phyloP scores from a whole-genome alignment of 306 rosid genomes.

The Castanea mollissima region DNA sequence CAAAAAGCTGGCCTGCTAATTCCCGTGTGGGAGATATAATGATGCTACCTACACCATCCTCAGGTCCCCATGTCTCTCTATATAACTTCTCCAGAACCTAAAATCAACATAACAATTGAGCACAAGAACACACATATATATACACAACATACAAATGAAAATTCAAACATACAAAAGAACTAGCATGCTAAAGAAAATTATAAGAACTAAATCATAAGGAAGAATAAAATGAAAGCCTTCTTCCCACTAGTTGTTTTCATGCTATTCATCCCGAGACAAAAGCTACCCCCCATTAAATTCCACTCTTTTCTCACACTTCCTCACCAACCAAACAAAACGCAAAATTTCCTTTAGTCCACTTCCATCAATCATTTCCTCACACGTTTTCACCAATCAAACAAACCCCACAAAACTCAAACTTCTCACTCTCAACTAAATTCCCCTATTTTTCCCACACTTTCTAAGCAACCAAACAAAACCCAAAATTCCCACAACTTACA shows the following conservation, averaged over 20 bases:
- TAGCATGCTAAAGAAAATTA: neutral
- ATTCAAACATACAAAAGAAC: neutral
- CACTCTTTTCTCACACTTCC: neutral
- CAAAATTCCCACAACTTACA: neutral
- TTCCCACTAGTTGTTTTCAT: neutral
- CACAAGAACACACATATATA: neutral
- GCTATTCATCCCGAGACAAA: neutral
- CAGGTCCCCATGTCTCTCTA: conserved; percentile 75
- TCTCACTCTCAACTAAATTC: neutral
- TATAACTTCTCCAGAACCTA: conserved; percentile 84
- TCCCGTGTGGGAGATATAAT: conserved; percentile 89
- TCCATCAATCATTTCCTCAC: too few relatives aligned
- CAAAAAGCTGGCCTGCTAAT: conserved; percentile 74
- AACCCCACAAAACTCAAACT: too few relatives aligned
- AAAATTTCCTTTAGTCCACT: too few relatives aligned
- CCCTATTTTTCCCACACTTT: neutral
- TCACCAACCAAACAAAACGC: neutral
- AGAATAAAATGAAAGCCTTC: neutral
- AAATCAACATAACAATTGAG: conserved; percentile 23
- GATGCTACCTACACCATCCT: conserved; percentile 88
- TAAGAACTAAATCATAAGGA: neutral
- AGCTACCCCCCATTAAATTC: neutral
- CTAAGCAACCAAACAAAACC: neutral
- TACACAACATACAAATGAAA: neutral
- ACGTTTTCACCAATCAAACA: too few relatives aligned